phyloP scores from a whole-genome alignment of 768 basidiomycete genomes.

The Megacollybia marginata region DNA sequence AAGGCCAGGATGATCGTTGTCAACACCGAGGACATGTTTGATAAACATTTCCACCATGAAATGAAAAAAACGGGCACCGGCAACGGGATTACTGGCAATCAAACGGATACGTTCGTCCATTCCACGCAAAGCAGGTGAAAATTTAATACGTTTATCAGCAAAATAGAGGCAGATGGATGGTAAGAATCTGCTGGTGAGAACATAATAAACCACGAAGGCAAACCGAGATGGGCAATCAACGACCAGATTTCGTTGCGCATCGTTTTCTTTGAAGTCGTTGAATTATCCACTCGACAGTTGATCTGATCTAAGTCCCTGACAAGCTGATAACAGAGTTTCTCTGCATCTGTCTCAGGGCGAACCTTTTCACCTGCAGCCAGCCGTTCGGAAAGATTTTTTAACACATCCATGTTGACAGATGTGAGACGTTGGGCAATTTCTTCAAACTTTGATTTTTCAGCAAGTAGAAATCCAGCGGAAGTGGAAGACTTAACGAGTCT shows the following conservation, averaged over 20 bases:
- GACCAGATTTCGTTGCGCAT: neutral
- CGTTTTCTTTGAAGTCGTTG: neutral
- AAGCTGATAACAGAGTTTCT: neutral
- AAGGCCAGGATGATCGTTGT: too few species aligned
- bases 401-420: neutral
- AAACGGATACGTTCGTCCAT: too few species aligned
- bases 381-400: neutral
- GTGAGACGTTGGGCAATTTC: neutral
- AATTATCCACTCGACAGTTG: neutral
- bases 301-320: neutral
- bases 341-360: neutral
- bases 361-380: neutral
- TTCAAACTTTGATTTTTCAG: neutral
- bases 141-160: too few species aligned
- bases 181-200: too few species aligned
- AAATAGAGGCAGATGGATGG: too few species aligned
- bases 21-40: too few species aligned
- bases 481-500: neutral
- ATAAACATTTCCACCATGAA: too few species aligned
- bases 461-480: neutral
- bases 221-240: neutral
- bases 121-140: too few species aligned
- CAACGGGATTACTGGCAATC: too few species aligned
- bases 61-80: too few species aligned
- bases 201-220: neutral